Conservation (phyloP, 1,139 yeast species). For the Candida sp. region DNA sequence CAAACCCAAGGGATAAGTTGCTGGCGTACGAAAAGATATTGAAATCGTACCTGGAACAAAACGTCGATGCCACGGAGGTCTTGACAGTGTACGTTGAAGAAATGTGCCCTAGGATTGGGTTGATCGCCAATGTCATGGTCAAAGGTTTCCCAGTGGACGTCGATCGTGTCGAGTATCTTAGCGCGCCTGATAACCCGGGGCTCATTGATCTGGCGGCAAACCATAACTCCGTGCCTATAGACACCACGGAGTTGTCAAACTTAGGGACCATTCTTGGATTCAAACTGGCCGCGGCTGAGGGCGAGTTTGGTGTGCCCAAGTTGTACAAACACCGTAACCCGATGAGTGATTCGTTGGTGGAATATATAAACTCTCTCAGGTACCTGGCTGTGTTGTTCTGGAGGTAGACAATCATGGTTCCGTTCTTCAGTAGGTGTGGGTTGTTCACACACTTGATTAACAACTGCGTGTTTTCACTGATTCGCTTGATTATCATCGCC, state of each 20-base stretch:
- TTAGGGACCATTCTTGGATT: conserved; percentile 32
- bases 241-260: conserved; percentile 54
- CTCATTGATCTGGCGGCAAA: conserved; percentile 85
- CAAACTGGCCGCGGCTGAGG: conserved; percentile 20
- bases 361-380: conserved; percentile 79
- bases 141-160: conserved; percentile 89
- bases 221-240: conserved; percentile 90
- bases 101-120: conserved; percentile 91
- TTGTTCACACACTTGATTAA: conserved; percentile 78
- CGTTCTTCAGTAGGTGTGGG: conserved; percentile 58
- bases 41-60: conserved; percentile 87
- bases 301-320: conserved; percentile 46
- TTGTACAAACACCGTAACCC: conserved; percentile 86
- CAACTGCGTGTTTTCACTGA: conserved; percentile 64
- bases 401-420: conserved; percentile 69
- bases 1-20: conserved; percentile 85
- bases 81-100: conserved; percentile 89
- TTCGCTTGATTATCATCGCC: conserved; percentile 79
- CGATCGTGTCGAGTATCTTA: conserved; percentile 86
- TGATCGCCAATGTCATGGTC: conserved; percentile 84
- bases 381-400: conserved; percentile 71
- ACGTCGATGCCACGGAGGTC: conserved; percentile 76
- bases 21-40: conserved; percentile 92
- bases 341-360: conserved; percentile 88
- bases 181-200: conserved; percentile 84